Conservation (phyloP, 1,284 basidiomycete species). For the Clitocybe nebularis region DNA sequence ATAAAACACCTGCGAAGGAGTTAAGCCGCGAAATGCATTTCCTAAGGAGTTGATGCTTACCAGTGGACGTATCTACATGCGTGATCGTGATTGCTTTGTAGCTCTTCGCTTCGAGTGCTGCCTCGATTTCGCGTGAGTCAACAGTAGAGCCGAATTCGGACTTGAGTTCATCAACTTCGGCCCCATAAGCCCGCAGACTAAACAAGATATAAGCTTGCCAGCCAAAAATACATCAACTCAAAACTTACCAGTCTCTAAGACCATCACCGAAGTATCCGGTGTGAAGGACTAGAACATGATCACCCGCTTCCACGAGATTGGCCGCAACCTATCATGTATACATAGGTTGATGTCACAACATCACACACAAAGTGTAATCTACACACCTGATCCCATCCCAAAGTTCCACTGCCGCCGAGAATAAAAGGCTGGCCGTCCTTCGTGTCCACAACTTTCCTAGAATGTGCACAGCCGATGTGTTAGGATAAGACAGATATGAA, state of each 20-base stretch:
- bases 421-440: slow-evolving; percentile 79
- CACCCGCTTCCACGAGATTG: slow-evolving; percentile 78
- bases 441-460: slow-evolving; percentile 71
- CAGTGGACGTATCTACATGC: slow-evolving; percentile 90
- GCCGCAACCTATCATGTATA: slow-evolving; percentile 52
- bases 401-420: slow-evolving; percentile 85
- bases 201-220: slow-evolving; percentile 1
- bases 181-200: slow-evolving; percentile 84
- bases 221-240: slow-evolving; percentile 6
- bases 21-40: not conserved
- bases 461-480: not conserved
- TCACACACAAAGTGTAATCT: not conserved
- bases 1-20: slow-evolving; percentile 63
- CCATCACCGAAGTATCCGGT: slow-evolving; percentile 92
- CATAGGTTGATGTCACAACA: not conserved
- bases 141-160: slow-evolving; percentile 81
- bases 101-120: slow-evolving; percentile 73
- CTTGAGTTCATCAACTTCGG: slow-evolving; percentile 81
- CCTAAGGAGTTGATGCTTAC: slow-evolving; percentile 26
- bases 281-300: slow-evolving; percentile 77
- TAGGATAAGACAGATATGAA: slow-evolving; percentile 2
- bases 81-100: slow-evolving; percentile 92
- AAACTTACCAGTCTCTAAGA: slow-evolving; percentile 69
- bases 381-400: slow-evolving; percentile 83
- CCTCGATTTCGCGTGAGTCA: slow-evolving; percentile 56